These are phyloP conservation scores for Neurospora sp. DNA, from an alignment of 495 filamentous ascomycete species.

Conservation along the genomic window DNA sequence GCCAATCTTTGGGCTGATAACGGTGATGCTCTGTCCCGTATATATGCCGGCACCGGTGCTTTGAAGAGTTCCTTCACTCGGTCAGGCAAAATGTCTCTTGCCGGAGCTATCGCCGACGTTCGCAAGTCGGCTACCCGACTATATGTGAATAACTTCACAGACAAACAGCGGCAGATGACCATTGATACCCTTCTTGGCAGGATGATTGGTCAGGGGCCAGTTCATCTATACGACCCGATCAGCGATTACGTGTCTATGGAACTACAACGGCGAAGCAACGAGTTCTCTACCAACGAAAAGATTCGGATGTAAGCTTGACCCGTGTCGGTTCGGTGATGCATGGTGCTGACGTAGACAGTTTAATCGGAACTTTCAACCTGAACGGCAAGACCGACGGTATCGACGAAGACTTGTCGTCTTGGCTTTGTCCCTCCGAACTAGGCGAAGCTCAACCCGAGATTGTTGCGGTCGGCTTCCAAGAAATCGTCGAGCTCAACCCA, in stretches of 20 bases:
- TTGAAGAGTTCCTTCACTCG: slow-evolving; percentile 94
- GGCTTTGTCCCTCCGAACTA: slow-evolving; percentile 57
- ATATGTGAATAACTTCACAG: slow-evolving; percentile 95
- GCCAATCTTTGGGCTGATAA: slow-evolving; percentile 97
- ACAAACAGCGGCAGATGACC: slow-evolving; percentile 85
- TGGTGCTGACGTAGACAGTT: slow-evolving; percentile 43
- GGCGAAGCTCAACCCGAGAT: slow-evolving; percentile 58
- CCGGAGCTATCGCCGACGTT: slow-evolving; percentile 88
- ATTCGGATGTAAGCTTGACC: slow-evolving; percentile 35
- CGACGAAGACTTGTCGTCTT: slow-evolving; percentile 68
- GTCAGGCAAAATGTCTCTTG: slow-evolving; percentile 89
- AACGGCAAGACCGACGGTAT: slow-evolving; percentile 74
- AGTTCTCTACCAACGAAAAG: slow-evolving; percentile 39
- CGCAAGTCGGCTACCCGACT: slow-evolving; percentile 87
- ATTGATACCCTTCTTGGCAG: slow-evolving; percentile 86
- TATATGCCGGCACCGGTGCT: slow-evolving; percentile 93
- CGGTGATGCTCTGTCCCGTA: slow-evolving; percentile 86
- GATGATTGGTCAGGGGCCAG: slow-evolving; percentile 70
- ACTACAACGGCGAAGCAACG: slow-evolving; percentile 48
- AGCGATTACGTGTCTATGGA: slow-evolving; percentile 79
- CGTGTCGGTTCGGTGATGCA: neutral
- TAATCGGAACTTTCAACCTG: slow-evolving; percentile 87
- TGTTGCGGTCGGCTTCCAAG: slow-evolving; percentile 85
- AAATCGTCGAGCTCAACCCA: slow-evolving; percentile 92
- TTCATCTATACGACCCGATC: slow-evolving; percentile 84